These are phyloP conservation scores for Venturia pyrina DNA, from an alignment of 2,329 filamentous ascomycete genomes.

Conservation along the genomic window DNA sequence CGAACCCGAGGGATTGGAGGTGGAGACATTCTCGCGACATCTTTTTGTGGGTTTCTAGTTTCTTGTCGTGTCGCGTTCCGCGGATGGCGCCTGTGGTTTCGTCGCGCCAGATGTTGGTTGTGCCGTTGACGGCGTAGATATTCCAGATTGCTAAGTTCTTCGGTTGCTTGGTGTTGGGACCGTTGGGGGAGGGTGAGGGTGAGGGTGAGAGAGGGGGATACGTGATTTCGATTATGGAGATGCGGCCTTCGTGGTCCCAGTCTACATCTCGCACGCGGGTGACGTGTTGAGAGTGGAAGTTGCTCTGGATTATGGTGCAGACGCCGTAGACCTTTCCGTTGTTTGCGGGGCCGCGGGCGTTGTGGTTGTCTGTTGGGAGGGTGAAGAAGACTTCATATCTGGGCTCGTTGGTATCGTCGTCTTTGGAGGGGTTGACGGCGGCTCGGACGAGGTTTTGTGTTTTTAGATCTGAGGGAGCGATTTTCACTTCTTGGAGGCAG, in stretches of 20 bases:
- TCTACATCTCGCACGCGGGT: constrained; percentile 29
- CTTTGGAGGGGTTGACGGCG: constrained; percentile 23
- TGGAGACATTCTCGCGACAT: constrained; percentile 35
- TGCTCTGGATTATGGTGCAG: constrained; percentile 37
- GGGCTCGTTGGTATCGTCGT: constrained; percentile 22
- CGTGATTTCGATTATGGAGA: constrained; percentile 39
- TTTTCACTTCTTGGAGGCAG: constrained; percentile 42
- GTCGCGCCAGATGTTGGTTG: constrained; percentile 37
- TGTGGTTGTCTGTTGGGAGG: constrained; percentile 39
- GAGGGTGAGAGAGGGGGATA: too few species aligned
- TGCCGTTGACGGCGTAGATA: constrained; percentile 46
- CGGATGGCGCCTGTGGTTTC: constrained; percentile 29
- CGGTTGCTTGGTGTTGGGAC: too few species aligned
- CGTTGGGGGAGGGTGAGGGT: too few species aligned
- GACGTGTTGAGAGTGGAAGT: constrained; percentile 26
- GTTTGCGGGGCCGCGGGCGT: constrained; percentile 40
- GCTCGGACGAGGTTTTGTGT: constrained; percentile 30
- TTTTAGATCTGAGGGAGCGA: constrained; percentile 28
- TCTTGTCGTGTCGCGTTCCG: constrained; percentile 43
- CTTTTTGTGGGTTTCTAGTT: constrained; percentile 37
- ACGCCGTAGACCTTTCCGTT: constrained; percentile 45
- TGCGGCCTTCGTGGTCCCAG: constrained; percentile 44
- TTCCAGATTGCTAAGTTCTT: constrained; percentile 39
- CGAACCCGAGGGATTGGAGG: constrained; percentile 32
- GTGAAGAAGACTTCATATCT: constrained; percentile 36